Evolutionary conservation across 2,329 filamentous ascomycete genomes (phyloP).

Genomic region (Epichloe baconii): DNA sequence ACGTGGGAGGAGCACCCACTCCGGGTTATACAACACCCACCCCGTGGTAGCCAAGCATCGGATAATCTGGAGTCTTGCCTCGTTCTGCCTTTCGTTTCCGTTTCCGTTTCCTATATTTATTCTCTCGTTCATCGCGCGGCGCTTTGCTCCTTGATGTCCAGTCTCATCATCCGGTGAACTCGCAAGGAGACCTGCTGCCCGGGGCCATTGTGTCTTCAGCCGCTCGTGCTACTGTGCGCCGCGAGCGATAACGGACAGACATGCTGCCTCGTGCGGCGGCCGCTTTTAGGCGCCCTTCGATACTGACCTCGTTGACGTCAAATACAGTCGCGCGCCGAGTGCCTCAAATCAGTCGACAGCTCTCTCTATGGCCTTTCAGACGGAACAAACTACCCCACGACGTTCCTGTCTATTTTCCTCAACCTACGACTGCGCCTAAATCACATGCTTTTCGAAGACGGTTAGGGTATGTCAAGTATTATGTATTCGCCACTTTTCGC

Average conservation of each 20-base stretch:
- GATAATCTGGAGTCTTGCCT: background rate
- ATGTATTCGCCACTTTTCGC: background rate
- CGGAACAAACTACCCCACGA: slow-evolving; percentile 9
- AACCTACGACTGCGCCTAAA: background rate
- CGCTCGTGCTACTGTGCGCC: background rate
- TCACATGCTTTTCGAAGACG: slow-evolving; percentile 3
- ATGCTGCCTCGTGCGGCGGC: slow-evolving; percentile 13
- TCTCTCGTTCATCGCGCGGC: background rate
- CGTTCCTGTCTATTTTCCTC: slow-evolving; percentile 22
- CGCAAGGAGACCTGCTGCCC: background rate
- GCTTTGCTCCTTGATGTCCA: background rate
- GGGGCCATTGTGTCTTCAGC: background rate
- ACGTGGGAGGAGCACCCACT: too few species aligned
- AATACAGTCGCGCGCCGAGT: slow-evolving; percentile 8
- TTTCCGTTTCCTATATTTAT: background rate
- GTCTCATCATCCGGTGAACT: background rate
- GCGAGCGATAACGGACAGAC: slow-evolving; percentile 2
- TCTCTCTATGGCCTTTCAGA: slow-evolving; percentile 23
- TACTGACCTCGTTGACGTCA: slow-evolving; percentile 9
- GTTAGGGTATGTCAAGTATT: slow-evolving; percentile 2
- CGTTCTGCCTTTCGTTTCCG: background rate
- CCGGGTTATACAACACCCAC: too few species aligned
- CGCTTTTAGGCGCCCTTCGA: slow-evolving; percentile 11
- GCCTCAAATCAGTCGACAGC: slow-evolving; percentile 9
- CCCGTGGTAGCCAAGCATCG: too few species aligned